Percentiles rank a stretch among this genome's conserved stretches.
Conservation (phyloP, 2,329 filamentous ascomycete species). For the Pseudocercospora pini-densiflorae region DNA sequence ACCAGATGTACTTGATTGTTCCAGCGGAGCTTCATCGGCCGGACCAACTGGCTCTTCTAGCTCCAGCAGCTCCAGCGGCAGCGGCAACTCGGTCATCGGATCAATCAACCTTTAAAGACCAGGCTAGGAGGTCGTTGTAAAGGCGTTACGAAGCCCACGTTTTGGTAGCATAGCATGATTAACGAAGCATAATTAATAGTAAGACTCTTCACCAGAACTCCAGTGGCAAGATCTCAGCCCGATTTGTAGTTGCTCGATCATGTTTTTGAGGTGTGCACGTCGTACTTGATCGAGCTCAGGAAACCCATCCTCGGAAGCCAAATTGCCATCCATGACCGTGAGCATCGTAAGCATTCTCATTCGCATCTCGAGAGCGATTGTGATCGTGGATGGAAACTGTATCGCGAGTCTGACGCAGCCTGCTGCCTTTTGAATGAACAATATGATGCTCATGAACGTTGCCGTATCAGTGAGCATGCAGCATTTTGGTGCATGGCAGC, state of each 20-base stretch:
- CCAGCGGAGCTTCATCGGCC: neutral
- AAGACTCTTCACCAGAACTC: neutral
- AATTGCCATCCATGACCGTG: neutral
- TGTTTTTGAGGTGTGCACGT: neutral
- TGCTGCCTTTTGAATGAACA: neutral
- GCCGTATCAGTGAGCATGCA: neutral
- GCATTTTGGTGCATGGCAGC: neutral
- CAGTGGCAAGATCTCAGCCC: neutral
- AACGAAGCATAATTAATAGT: neutral
- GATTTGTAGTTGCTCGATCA: neutral
- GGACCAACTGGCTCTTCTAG: slow-evolving; percentile 1
- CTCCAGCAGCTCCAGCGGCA: slow-evolving; percentile 6
- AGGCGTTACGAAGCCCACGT: neutral
- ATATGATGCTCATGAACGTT: slow-evolving; percentile 1
- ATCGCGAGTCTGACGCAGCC: slow-evolving; percentile 2
- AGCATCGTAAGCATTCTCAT: neutral
- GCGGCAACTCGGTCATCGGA: neutral
- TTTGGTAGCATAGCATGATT: neutral
- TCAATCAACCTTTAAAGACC: neutral
- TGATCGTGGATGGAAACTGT: neutral
- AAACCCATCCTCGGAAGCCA: neutral
- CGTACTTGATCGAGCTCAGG: neutral
- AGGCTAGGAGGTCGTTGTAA: neutral
- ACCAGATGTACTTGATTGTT: neutral
- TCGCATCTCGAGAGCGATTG: neutral